Evolutionary conservation across 176 grass and related monocot genomes (phyloP), one percentile per base, ranked within the genome.

Genomic region (Leersia perrieri): DNA sequence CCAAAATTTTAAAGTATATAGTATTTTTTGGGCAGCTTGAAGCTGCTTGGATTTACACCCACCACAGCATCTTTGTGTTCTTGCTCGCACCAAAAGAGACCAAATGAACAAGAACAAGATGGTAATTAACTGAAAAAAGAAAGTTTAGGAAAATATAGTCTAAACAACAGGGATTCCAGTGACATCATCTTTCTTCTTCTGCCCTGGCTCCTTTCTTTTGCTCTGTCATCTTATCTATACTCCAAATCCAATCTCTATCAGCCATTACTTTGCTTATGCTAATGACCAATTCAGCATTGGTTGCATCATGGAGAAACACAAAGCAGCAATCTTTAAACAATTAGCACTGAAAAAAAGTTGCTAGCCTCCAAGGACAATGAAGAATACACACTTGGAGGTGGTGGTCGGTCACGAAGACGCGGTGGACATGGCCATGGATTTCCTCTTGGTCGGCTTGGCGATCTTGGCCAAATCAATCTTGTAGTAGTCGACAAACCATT

Each of bases 401-500:
- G 15, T n/a, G 2, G 55, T n/a, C 42, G 47, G 35, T 88, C 86
- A 91, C 33, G 86, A n/a, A n/a, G n/a, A 89, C 30, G 92, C 73
- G 2, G 92, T 75, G 15, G 84, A 78, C 82, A 80, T 86, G 69
- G 86, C 45, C 55, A 63, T 33, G 13, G 85, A 66, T 80, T 91
- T 91, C 65, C 42, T 89, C 76, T 86, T 91, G 45, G 27, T 40
- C 1, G 25, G 33, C 80, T 86, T 72, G 28, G 25, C 11, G 22
- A 71, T 38, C 73, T 89, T 78, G 42, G 15, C 31, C 39, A 58
- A n/a, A 39, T 90, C 82, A 13, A 88, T 57, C 58, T 92, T 87
- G 89, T 99, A 91, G 86, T 99, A 96, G 1, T 88, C 63, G 34
- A 95, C 68, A 76, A 93, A 99, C 97, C 97, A 99, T 10, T 93